Conservation (phyloP, 2,329 filamentous ascomycete species). For the Fusarium sp. region DNA sequence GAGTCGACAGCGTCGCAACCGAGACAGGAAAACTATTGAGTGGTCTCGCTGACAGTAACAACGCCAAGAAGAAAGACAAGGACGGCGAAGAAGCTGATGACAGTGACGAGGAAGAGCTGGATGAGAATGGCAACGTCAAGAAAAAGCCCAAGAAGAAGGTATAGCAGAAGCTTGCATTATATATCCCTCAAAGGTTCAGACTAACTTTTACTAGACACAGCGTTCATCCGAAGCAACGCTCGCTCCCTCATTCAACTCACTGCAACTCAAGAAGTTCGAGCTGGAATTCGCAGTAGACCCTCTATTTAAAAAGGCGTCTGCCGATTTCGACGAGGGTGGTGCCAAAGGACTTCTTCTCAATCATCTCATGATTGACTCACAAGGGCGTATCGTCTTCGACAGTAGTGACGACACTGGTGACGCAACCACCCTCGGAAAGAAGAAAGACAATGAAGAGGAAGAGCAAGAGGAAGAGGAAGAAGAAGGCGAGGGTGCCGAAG, state of each 20-base stretch:
- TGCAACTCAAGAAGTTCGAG: slow-evolving; percentile 97
- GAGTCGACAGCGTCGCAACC: slow-evolving; percentile 97
- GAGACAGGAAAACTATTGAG: slow-evolving; percentile 96
- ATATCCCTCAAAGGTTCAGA: background rate
- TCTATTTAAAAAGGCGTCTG: slow-evolving; percentile 98
- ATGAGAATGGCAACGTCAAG: slow-evolving; percentile 70
- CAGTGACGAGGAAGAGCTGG: slow-evolving; percentile 72
- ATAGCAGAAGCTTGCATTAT: slow-evolving; percentile 41
- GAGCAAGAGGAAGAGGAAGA: slow-evolving; percentile 50
- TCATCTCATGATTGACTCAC: slow-evolving; percentile 93
- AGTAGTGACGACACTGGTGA: slow-evolving; percentile 88
- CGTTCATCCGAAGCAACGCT: slow-evolving; percentile 94
- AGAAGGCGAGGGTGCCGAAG: slow-evolving; percentile 54
- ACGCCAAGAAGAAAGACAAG: slow-evolving; percentile 78
- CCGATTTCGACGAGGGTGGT: slow-evolving; percentile 97
- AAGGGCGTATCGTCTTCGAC: slow-evolving; percentile 96
- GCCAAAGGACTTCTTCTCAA: slow-evolving; percentile 96
- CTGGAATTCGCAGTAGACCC: slow-evolving; percentile 97
- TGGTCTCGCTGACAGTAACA: slow-evolving; percentile 89
- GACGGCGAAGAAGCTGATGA: slow-evolving; percentile 77
- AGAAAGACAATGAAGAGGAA: slow-evolving; percentile 55
- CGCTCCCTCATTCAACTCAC: slow-evolving; percentile 85
- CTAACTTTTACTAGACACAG: slow-evolving; percentile 63
- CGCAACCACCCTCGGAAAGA: slow-evolving; percentile 53
- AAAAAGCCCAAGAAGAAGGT: slow-evolving; percentile 84